Evolutionary conservation across 495 filamentous ascomycete species (phyloP).

Genomic region (Hypoxylon rickii): DNA sequence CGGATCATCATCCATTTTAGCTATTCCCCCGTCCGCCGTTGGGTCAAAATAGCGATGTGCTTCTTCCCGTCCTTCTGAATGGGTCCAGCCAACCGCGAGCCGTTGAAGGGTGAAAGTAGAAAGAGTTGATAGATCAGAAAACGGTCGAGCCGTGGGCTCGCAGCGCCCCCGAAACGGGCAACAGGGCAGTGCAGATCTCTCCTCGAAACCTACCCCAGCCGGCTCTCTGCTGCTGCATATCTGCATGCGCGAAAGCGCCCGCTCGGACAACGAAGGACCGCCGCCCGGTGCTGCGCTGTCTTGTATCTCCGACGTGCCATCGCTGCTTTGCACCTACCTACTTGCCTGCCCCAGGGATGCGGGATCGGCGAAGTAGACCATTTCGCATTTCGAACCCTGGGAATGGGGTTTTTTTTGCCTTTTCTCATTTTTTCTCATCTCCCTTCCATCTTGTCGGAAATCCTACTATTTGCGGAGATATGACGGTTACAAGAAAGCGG

Average conservation of each 20-base stretch:
- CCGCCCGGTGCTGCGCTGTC: not conserved
- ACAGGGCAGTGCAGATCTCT: conserved; percentile 24
- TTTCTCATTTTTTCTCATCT: too few relatives aligned
- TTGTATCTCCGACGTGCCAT: conserved; percentile 26
- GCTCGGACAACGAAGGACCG: too few relatives aligned
- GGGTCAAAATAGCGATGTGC: conserved; percentile 28
- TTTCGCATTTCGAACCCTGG: conserved; percentile 22
- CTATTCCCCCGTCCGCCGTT: conserved; percentile 13
- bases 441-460: too few relatives aligned
- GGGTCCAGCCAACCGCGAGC: not conserved
- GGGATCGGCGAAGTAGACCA: too few relatives aligned
- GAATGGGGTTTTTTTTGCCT: conserved; percentile 24
- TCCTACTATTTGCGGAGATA: conserved; percentile 19
- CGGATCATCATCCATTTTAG: not conserved
- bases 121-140: conserved; percentile 26
- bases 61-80: conserved; percentile 9
- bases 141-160: conserved; percentile 20
- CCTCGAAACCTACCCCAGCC: not conserved
- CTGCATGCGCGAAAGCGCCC: too few relatives aligned
- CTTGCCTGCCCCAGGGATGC: not conserved
- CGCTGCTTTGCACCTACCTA: too few relatives aligned
- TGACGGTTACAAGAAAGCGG: not conserved
- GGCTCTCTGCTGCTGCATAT: too few relatives aligned
- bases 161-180: conserved; percentile 23
- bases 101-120: not conserved